Evolutionary conservation across 1,284 basidiomycete species (phyloP).

Genomic region (Taiwanofungus camphoratus): DNA sequence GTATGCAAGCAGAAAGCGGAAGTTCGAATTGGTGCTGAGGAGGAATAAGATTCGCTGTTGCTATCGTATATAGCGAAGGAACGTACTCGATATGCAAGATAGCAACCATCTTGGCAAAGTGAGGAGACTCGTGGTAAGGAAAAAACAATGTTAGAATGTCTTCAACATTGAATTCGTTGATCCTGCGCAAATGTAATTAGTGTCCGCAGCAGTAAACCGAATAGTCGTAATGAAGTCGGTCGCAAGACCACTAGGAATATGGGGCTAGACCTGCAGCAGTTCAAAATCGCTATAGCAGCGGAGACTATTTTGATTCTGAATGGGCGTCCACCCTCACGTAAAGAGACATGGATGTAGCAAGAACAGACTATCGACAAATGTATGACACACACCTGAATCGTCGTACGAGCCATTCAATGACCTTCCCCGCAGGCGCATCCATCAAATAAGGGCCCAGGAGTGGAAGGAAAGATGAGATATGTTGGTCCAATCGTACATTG

Average conservation of each 20-base stretch:
- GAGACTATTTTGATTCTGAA: no score
- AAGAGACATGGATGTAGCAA: no score
- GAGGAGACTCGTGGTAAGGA: slow-evolving; percentile 92
- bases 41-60: background rate
- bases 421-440: slow-evolving; percentile 78
- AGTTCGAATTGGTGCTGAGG: slow-evolving; percentile 38
- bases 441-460: slow-evolving; percentile 78
- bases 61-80: slow-evolving; percentile 4
- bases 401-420: slow-evolving; percentile 95
- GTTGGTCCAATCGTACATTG: slow-evolving; percentile 54
- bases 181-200: slow-evolving; percentile 40
- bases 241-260: background rate
- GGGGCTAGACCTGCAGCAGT: no score
- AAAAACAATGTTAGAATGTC: slow-evolving; percentile 80
- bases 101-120: slow-evolving; percentile 91
- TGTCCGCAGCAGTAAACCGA: background rate
- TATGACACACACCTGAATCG: slow-evolving; percentile 71
- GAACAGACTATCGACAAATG: no score
- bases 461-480: slow-evolving; percentile 62
- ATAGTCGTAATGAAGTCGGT: background rate
- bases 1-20: slow-evolving; percentile 72
- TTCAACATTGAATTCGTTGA: slow-evolving; percentile 91
- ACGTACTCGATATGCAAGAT: slow-evolving; percentile 76
- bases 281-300: no score
- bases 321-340: no score